Base-by-base conservation (phyloP, 805 yeast species). In the Vanderwaltozyma tropicalis region DNA sequence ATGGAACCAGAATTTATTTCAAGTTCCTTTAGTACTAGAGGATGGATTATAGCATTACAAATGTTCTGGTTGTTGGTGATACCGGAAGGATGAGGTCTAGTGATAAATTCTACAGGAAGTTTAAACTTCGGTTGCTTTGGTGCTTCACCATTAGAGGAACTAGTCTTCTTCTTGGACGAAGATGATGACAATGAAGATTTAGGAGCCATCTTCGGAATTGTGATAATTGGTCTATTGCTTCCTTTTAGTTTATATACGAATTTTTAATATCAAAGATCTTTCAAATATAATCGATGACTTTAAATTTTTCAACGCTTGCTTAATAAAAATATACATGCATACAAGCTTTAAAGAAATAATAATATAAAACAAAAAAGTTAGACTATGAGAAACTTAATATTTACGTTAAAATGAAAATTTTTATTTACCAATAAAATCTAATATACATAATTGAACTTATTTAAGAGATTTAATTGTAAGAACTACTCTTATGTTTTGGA, bases 401-500 rank as follows among this genome's bases (percentile, higher is more conserved):
- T n/a, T n/a, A n/a, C n/a, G 10, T 21, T 21, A 10, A 21, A 21
- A 21, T 7, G 24, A 21, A 21, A 21, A 21, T 21, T 7, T 7
- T 21, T 10, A 21, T 7, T 21, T 6, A 7, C 6, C 6, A 7
- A 7, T 21, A 21, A 7, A 7, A 7, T 21, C 9, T 21, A 21
- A 7, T 21, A 7, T 21, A 21, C 10, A 21, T 21, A 21, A 10
- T 24, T 4, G 13, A 24, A 24, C 5, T n/a, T 24, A 24, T 24
- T 11, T 24, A 24, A 4, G 12, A 4, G 12, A 8, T 11, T 24
- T 8, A 24, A 8, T 22, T 21, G 45, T 27, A 85, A 2, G 96
- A 71, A 50, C 83, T 92, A 62, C 95, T 84, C 70, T 92, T 92
- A 59, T 92, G 99, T 63, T 92, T 92, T 38, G 99, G 98, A 38